Evolutionary conservation across 2,329 filamentous ascomycete genomes (phyloP), one percentile per base, ranked within the genome.

Genomic region (Coniella lustricola): DNA sequence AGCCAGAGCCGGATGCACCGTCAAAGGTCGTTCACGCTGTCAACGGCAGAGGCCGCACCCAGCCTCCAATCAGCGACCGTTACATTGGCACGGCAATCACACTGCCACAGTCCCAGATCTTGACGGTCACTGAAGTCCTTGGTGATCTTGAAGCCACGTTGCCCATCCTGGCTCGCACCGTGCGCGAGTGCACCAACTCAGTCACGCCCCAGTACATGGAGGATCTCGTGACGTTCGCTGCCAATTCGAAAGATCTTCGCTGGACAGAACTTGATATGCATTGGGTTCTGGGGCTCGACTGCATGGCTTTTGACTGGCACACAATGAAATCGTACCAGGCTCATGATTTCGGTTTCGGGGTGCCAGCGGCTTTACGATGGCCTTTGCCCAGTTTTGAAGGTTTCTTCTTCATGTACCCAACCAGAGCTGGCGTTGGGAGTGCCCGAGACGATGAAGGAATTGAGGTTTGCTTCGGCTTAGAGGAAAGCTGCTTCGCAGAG

Each of bases 311-410:
- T 14, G 57, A 54, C 50, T 63, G 60, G 60, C 55, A 57, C 42
- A 44, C 20, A 7, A 59, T 60, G 56, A 56, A 46, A n/a, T 38
- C 52, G 3, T 61, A 61, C 34, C 34, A 51, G 40, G 47, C 46
- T 33, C 59, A 61, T 45, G 59, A 64, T 45, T 64, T 63, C 44
- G 61, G 61, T 2, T 64, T 64, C 41, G 61, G 61, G 4, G 13
- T 49, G 36, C 60, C 57, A 8, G 38, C 44, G 13, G 48, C 44
- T 14, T 37, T 50, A 13, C 33, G 48, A 22, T 50, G 48, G 48
- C 48, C 48, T 8, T 31, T 43, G 32, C 44, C 44, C 18, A 37
- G 40, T 16, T 51, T 51, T 3, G 49, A 48, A 34, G 44, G 44
- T 3, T 51, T 51, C 44, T 47, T 51, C 34, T 51, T 51, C 31